These are phyloP conservation scores for Cicer pinnatifidum DNA, from an alignment of 306 rosid species.

Conservation along the genomic window DNA sequence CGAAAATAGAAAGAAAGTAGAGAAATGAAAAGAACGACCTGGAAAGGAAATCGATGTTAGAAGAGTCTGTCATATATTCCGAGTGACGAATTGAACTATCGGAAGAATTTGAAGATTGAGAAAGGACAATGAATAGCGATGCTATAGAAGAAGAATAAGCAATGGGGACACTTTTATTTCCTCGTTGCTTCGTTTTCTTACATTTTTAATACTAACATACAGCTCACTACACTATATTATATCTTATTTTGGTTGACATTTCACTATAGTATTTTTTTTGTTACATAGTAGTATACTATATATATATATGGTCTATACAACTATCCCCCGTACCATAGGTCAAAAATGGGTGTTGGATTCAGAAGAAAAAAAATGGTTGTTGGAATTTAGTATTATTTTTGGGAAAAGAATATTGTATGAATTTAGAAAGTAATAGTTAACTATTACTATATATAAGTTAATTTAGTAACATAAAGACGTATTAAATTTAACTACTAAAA, in stretches of 20 bases:
- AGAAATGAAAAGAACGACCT: constrained; percentile 53
- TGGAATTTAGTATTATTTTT: too few species aligned
- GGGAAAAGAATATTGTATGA: too few species aligned
- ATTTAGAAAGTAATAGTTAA: too few species aligned
- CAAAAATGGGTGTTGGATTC: neutral
- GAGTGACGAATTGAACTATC: constrained; percentile 33
- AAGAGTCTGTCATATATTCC: constrained; percentile 36
- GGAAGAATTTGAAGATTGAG: neutral
- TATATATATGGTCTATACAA: neutral
- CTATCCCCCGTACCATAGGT: neutral
- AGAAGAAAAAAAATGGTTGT: too few species aligned
- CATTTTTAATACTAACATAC: neutral
- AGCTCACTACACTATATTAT: neutral
- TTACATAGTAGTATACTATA: neutral
- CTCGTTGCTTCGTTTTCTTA: constrained; percentile 17
- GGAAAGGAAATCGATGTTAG: constrained; percentile 51
- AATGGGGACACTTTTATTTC: neutral
- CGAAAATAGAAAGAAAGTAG: neutral
- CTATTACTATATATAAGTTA: too few species aligned
- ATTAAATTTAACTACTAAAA: too few species aligned
- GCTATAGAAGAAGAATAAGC: neutral
- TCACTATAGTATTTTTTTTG: neutral
- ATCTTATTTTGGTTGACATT: neutral
- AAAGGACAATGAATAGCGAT: neutral
- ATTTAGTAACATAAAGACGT: too few species aligned